Evolutionary conservation across 352 stramenopile species (phyloP).

Genomic region (Pythium sukuiense): DNA sequence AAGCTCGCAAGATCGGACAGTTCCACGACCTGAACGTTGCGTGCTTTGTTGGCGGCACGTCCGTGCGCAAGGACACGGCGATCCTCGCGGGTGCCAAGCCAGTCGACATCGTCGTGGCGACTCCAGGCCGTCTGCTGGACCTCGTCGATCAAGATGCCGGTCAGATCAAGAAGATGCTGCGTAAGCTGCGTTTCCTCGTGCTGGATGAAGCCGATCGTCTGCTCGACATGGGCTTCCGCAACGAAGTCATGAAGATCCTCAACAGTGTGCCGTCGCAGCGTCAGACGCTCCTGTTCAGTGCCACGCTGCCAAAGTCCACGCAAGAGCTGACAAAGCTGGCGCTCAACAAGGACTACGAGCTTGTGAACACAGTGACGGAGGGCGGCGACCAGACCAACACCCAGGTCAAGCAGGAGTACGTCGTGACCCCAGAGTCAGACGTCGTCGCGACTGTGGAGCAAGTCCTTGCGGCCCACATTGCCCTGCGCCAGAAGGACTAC

Average conservation of each 20-base stretch:
- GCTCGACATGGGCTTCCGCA: slow-evolving; percentile 95
- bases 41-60: slow-evolving; percentile 89
- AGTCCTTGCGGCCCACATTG: slow-evolving; percentile 71
- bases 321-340: slow-evolving; percentile 85
- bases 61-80: slow-evolving; percentile 71
- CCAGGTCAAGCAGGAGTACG: slow-evolving; percentile 85
- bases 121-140: slow-evolving; percentile 95
- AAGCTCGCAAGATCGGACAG: slow-evolving; percentile 84
- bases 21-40: slow-evolving; percentile 77
- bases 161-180: slow-evolving; percentile 62
- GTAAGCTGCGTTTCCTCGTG: slow-evolving; percentile 62
- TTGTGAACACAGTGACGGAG: slow-evolving; percentile 92
- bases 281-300: slow-evolving; percentile 96
- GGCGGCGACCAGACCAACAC: slow-evolving; percentile 88
- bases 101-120: slow-evolving; percentile 95
- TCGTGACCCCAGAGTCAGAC: slow-evolving; percentile 67
- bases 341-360: slow-evolving; percentile 82
- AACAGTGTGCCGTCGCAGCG: slow-evolving; percentile 52
- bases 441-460: slow-evolving; percentile 72
- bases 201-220: slow-evolving; percentile 97
- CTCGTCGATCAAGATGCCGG: slow-evolving; percentile 93
- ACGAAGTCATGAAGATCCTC: slow-evolving; percentile 92
- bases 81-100: slow-evolving; percentile 34
- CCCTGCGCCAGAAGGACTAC: slow-evolving; percentile 57
- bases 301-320: slow-evolving; percentile 90